Conservation (phyloP, 75 land plant species). For the Sequoia sempervirens region DNA sequence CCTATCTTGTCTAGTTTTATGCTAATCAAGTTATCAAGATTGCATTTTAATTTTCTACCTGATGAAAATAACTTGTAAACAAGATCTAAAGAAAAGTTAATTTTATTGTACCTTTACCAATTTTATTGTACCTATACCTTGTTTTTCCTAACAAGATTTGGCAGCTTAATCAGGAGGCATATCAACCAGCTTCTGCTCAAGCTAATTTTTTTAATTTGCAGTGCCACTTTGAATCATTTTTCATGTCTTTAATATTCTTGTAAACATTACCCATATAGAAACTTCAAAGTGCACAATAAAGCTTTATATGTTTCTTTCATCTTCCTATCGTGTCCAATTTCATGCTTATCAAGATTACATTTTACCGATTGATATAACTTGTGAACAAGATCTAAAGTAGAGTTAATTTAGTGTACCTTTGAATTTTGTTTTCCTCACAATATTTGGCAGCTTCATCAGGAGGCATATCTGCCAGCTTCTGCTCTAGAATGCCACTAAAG, state of each 20-base stretch:
- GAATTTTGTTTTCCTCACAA: constrained; percentile 95
- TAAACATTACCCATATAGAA: background rate
- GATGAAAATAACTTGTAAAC: background rate
- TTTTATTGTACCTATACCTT: background rate
- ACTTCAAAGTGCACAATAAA: background rate
- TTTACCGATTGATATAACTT: constrained; percentile 2
- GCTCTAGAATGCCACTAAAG: constrained; percentile 86
- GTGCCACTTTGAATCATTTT: background rate
- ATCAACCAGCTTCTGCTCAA: no score
- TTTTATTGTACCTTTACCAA: background rate
- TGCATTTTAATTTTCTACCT: background rate
- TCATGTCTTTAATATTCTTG: background rate
- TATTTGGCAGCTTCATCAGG: constrained; percentile 91
- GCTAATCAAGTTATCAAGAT: background rate
- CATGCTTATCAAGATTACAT: background rate
- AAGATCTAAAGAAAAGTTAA: no score
- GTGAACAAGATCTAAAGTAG: background rate
- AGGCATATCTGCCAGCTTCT: constrained; percentile 89
- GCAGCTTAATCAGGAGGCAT: background rate
- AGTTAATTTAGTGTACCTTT: constrained; percentile 43
- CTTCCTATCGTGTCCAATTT: background rate
- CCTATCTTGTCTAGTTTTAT: background rate
- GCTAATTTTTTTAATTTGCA: background rate
- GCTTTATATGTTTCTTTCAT: background rate
- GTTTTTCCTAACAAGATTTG: background rate